phyloP scores from a whole-genome alignment of 352 stramenopile genomes.

The Phytopythium delawarense region DNA sequence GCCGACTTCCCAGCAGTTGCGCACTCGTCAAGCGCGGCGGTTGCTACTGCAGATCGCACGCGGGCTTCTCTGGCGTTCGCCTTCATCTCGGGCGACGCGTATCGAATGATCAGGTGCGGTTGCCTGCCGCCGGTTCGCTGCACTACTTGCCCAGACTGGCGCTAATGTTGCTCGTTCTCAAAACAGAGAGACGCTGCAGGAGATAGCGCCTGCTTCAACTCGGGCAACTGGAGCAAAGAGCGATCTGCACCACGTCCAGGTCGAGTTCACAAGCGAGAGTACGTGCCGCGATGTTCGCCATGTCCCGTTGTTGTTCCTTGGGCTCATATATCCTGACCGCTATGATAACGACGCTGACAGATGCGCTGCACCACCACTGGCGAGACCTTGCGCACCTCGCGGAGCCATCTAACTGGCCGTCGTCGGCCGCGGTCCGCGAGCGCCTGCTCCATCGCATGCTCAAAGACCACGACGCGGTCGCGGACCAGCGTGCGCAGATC shows the following conservation, averaged over 20 bases:
- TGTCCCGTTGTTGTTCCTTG: slow-evolving; percentile 2
- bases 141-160: not conserved
- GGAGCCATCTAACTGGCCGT: slow-evolving; percentile 51
- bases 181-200: not conserved
- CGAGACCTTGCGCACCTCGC: slow-evolving; percentile 45
- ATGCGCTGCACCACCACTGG: slow-evolving; percentile 60
- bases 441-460: slow-evolving; percentile 66
- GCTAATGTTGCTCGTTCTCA: not conserved
- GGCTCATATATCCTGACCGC: slow-evolving; percentile 22
- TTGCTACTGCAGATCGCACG: slow-evolving; percentile 16
- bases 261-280: slow-evolving; percentile 69
- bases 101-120: slow-evolving; percentile 23
- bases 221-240: not conserved
- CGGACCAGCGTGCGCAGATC: slow-evolving; percentile 38
- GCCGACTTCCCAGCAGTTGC: slow-evolving; percentile 16
- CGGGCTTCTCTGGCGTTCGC: slow-evolving; percentile 39
- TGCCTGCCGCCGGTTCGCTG: not conserved
- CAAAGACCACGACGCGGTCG: slow-evolving; percentile 49
- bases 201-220: not conserved
- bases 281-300: slow-evolving; percentile 1
- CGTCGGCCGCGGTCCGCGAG: slow-evolving; percentile 32
- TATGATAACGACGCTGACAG: slow-evolving; percentile 13
- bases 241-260: slow-evolving; percentile 32
- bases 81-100: slow-evolving; percentile 35
- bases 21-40: slow-evolving; percentile 16